Conservation (phyloP, 2,329 filamentous ascomycete genomes). For the Monosporascus sp. region DNA sequence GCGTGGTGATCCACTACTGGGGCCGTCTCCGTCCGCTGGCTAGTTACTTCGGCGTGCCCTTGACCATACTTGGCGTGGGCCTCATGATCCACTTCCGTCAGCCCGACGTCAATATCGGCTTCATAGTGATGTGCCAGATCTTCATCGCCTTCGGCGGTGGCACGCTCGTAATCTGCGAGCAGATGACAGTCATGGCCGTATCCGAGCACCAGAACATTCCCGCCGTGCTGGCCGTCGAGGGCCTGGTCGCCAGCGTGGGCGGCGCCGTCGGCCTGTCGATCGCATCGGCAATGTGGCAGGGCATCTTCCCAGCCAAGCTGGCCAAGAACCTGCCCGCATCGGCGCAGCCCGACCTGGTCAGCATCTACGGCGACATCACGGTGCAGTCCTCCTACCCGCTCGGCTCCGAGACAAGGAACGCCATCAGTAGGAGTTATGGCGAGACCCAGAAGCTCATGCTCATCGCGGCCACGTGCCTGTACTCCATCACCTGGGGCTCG, state of each 20-base stretch:
- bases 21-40: constrained; percentile 43
- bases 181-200: constrained; percentile 56
- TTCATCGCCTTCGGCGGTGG: constrained; percentile 51
- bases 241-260: constrained; percentile 53
- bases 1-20: constrained; percentile 36
- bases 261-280: constrained; percentile 54
- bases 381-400: constrained; percentile 46
- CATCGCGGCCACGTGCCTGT: constrained; percentile 30
- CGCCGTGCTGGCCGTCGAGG: constrained; percentile 51
- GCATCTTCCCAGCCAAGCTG: constrained; percentile 47
- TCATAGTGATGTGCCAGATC: constrained; percentile 55
- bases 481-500: constrained; percentile 30
- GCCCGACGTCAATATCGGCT: constrained; percentile 42
- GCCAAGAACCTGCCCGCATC: constrained; percentile 40
- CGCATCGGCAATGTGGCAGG: constrained; percentile 56
- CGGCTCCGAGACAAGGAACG: constrained; percentile 42
- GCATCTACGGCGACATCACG: constrained; percentile 46
- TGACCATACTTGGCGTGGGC: constrained; percentile 47
- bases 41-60: constrained; percentile 26
- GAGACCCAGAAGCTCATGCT: constrained; percentile 39
- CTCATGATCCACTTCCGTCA: constrained; percentile 54
- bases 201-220: constrained; percentile 52
- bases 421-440: constrained; percentile 50
- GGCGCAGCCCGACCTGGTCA: constrained; percentile 28
- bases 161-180: constrained; percentile 50